A percentile compares a stretch with the other conserved stretches of the same genome.
These are phyloP conservation scores for Backusella liffmaniae DNA, from an alignment of 192 early-diverging fungal species.

Conservation along the genomic window DNA sequence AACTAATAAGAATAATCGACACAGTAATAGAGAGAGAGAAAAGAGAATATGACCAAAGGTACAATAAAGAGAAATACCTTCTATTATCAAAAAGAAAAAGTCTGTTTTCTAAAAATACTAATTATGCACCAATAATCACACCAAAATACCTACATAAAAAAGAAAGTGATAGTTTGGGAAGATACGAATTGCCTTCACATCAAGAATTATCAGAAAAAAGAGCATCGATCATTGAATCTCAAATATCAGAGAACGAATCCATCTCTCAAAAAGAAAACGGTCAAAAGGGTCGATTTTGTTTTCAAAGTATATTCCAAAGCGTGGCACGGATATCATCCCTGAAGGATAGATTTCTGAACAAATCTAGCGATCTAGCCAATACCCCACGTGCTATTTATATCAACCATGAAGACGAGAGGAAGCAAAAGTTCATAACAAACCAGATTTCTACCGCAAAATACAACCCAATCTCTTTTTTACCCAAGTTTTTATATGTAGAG, in stretches of 20 bases:
- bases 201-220: neutral
- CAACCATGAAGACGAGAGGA: slow-evolving; percentile 69
- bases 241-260: neutral
- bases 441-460: slow-evolving; percentile 95
- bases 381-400: slow-evolving; percentile 76
- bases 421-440: slow-evolving; percentile 76
- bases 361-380: neutral
- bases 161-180: neutral
- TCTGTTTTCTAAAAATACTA: neutral
- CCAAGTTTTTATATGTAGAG: slow-evolving; percentile 94
- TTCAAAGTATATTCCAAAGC: too few species aligned
- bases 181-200: neutral
- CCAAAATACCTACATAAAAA: neutral
- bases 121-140: neutral
- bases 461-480: slow-evolving; percentile 84
- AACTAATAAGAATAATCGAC: neutral
- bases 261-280: too few species aligned
- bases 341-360: neutral
- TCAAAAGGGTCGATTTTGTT: too few species aligned
- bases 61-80: neutral
- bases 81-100: neutral
- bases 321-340: neutral
- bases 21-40: neutral
- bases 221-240: neutral
- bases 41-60: neutral